Base-by-base conservation (phyloP, 2,329 filamentous ascomycete genomes). In the Chrysoporthe puriensis region DNA sequence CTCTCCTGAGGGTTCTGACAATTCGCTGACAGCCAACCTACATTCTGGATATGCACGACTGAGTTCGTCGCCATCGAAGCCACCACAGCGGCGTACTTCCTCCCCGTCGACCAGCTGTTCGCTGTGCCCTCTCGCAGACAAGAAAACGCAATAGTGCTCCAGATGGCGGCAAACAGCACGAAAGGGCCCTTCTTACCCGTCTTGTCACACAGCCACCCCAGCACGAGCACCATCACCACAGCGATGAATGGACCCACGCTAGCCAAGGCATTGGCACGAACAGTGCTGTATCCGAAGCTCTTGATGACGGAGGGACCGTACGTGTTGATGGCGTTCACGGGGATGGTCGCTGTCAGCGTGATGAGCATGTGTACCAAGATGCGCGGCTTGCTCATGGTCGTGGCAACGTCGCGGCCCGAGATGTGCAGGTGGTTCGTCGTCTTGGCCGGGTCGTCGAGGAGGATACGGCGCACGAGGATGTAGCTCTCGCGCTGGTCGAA, bases 11-110 rank as follows among this genome's bases (percentile, higher is more conserved):
- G 86, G 62, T 85, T 84, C 0, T 80, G 79, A 73, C 86, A 86
- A 2, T 83, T 81, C 0, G 88, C 77, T 0, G 85, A 87, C 73
- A 88, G 79, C 86, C 86, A 89, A 1, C 85, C 83, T 59, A 88
- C 86, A 72, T 89, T 88, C 26, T 88, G 79, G 0, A 84, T 84
- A 65, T 86, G 84, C 1, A 83, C 82, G 63, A 86, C 85, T 3
- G 83, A 85, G 42, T 82, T 84, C 66, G 86, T 86, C 0, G 78
- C 81, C 72, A 86, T 84, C 0, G 84, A 86, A 82, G 83, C 86
- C 34, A 86, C 80, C 2, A 86, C 83, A 34, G 84, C 84, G 70
- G 86, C 86, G 74, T 85, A 86, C 26, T 26, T 50, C n/a, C 43
- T 44, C 11, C 40, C 71, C 73, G 5, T 75, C 74, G 2, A 71